These are phyloP conservation scores for Rhododendron williamsianum DNA, from an alignment of 148 eudicot species.

Conservation along the genomic window DNA sequence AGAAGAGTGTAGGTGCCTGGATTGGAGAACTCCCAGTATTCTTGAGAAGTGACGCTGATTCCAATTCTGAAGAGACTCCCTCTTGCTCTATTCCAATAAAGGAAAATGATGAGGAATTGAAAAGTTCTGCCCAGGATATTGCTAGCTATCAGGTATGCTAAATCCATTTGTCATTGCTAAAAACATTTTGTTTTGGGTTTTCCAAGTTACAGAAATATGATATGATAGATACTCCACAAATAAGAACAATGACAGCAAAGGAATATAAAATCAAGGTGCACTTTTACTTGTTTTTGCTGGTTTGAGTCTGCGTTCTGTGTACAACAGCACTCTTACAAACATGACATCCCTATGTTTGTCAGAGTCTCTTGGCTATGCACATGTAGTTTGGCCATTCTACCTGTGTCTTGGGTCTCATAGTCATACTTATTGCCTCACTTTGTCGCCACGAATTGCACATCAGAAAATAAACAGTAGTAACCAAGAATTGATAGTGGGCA, in stretches of 20 bases:
- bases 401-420: not conserved
- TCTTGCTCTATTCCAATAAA: slow-evolving; percentile 22
- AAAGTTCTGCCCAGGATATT: slow-evolving; percentile 46
- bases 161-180: not conserved
- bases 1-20: slow-evolving; percentile 56
- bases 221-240: not conserved
- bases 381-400: not conserved
- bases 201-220: not conserved
- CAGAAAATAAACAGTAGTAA: not conserved
- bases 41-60: slow-evolving; percentile 34
- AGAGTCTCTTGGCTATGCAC: not conserved
- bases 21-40: slow-evolving; percentile 63
- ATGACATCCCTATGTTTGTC: not conserved
- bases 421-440: not conserved
- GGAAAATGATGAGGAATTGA: slow-evolving; percentile 34
- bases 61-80: slow-evolving; percentile 22
- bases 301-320: not conserved
- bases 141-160: slow-evolving; percentile 78
- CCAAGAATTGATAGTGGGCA: not conserved
- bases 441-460: not conserved
- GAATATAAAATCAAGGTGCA: not conserved
- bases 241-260: not conserved
- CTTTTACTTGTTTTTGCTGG: not conserved
- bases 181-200: not conserved
- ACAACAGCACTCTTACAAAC: not conserved